phyloP scores from a whole-genome alignment of 768 basidiomycete genomes.

The Suillus subalutaceus region DNA sequence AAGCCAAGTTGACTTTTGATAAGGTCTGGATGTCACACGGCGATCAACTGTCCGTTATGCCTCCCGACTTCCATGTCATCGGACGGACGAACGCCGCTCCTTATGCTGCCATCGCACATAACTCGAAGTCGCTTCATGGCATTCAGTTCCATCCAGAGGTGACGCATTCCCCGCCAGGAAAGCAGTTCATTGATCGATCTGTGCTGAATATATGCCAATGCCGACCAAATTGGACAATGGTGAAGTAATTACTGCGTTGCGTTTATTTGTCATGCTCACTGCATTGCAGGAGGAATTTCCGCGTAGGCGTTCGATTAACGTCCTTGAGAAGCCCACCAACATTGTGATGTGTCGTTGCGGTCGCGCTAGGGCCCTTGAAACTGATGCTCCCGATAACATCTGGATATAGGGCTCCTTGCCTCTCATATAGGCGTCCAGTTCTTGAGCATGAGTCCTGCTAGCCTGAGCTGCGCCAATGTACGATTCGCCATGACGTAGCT shows the following conservation, averaged over 20 bases:
- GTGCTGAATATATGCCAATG: slow-evolving; percentile 85
- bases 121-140: slow-evolving; percentile 87
- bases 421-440: too few species aligned
- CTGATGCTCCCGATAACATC: too few species aligned
- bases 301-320: too few species aligned
- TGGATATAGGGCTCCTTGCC: too few species aligned
- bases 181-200: slow-evolving; percentile 86
- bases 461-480: too few species aligned
- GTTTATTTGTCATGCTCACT: slow-evolving; percentile 13
- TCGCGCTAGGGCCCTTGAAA: too few species aligned
- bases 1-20: not conserved
- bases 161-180: slow-evolving; percentile 89
- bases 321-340: too few species aligned
- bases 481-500: too few species aligned
- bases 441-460: too few species aligned
- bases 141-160: too few species aligned
- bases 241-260: slow-evolving; percentile 30
- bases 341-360: too few species aligned
- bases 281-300: slow-evolving; percentile 77
- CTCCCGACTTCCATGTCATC: slow-evolving; percentile 84
- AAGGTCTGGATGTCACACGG: slow-evolving; percentile 99
- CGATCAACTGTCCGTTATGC: slow-evolving; percentile 85
- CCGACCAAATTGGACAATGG: slow-evolving; percentile 91
- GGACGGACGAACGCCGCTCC: slow-evolving; percentile 87
- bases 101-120: slow-evolving; percentile 91